Evolutionary conservation across 805 yeast genomes (phyloP), one percentile per base, ranked within the genome.

Genomic region (Hanseniaspora lachancei): DNA sequence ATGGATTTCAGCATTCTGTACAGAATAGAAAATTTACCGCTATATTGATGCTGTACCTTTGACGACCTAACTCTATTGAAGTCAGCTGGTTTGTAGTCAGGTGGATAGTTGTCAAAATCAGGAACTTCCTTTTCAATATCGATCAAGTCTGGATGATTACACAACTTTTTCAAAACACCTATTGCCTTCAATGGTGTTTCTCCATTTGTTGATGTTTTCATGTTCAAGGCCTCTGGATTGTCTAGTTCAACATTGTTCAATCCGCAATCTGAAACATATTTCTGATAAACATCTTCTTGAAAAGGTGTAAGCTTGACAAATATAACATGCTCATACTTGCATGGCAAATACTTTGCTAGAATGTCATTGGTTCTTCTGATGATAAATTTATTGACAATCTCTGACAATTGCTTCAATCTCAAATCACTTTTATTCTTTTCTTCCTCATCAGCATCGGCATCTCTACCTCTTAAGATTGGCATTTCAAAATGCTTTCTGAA

Each of bases 241-340:
- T 88, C 80, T 1, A 85, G 84, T 5, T 72, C 73, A 12, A 87
- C 68, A 60, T 77, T 79, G 50, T 75, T 78, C 60, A 88, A 82
- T 53, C 82, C 93, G 1, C 93, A 88, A 6, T 95, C 82, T 13
- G 85, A 78, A 53, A 89, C 77, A 62, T 86, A 86, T 60, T 82
- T 83, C 53, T 77, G 72, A 64, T 93, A 93, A 1, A 93, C 68
- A 0, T 74, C 68, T 51, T 73, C 70, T 68, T 93, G 98, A 69
- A 89, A 76, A 0, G 86, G 87, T 1, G 91, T 77, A 55, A 93
- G 70, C 44, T 82, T 83, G 58, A 93, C 89, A 67, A 91, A 93
- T n/a, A 93, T 85, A 23, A 93, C 97, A 68, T 93, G 95, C 67
- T 93, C 98, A 66, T 89, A 89, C 68, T 93, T 93, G 59, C 95